Percentiles rank a stretch among this genome's conserved stretches.
Evolutionary conservation across 225 moss, liverwort and hornwort genomes (phyloP).

Genomic region (Thuidium tamariscinum): DNA sequence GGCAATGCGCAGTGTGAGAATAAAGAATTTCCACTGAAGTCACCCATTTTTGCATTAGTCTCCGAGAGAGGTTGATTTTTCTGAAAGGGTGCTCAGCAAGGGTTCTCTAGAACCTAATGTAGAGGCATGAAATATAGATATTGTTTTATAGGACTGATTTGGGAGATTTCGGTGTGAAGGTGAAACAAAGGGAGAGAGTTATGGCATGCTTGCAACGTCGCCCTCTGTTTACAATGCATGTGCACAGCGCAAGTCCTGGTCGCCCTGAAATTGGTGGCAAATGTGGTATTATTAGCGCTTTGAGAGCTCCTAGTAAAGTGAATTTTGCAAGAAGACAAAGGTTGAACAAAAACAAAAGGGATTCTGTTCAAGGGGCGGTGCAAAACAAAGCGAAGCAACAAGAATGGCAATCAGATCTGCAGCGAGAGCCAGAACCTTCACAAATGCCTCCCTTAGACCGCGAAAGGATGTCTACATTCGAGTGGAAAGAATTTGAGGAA

Average conservation of each 20-base stretch:
- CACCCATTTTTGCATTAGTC: background rate
- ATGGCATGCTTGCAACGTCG: constrained; percentile 35
- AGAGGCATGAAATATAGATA: background rate
- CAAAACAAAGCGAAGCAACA: constrained; percentile 6
- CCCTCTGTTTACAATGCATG: constrained; percentile 15
- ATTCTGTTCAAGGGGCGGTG: background rate
- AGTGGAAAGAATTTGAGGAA: constrained; percentile 73
- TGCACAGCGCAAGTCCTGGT: background rate
- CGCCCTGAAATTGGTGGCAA: background rate
- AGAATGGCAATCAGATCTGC: constrained; percentile 18
- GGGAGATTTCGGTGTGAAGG: background rate
- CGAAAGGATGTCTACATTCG: background rate
- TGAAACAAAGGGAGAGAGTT: constrained; percentile 25
- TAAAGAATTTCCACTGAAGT: background rate
- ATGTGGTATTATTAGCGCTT: background rate
- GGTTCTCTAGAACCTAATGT: background rate
- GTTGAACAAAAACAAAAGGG: background rate
- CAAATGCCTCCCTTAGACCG: background rate
- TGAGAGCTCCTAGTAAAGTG: background rate
- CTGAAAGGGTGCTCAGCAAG: background rate
- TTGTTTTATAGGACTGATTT: background rate
- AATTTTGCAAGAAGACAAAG: background rate
- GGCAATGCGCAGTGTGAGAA: background rate
- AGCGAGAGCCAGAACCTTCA: constrained; percentile 7
- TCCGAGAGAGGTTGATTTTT: background rate